These are phyloP conservation scores for Pythium phragmiticola DNA, from an alignment of 352 stramenopile species.

Conservation along the genomic window DNA sequence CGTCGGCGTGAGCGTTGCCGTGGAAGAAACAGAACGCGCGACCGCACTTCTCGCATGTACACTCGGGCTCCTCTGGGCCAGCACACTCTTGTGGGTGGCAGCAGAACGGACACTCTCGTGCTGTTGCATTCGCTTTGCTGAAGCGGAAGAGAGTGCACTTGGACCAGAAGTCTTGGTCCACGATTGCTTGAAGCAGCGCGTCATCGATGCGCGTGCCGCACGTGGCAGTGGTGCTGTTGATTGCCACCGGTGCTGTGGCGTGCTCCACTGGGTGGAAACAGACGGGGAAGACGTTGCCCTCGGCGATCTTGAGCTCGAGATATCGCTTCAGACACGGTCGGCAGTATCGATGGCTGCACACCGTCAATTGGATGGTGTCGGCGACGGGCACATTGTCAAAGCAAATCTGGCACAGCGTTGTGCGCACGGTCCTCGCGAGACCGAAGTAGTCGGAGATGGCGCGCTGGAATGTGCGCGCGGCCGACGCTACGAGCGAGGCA, in stretches of 20 bases:
- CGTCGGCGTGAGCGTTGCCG: too few relatives aligned
- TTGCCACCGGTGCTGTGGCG: background rate
- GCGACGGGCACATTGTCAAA: background rate
- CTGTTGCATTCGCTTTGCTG: constrained; percentile 9
- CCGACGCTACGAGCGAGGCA: too few relatives aligned
- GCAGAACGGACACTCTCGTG: constrained; percentile 23
- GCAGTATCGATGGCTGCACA: background rate
- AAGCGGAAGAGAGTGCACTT: constrained; percentile 19
- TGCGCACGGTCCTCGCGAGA: background rate
- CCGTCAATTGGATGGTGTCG: background rate
- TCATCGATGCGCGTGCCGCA: constrained; percentile 5
- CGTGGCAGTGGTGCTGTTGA: background rate
- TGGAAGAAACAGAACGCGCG: constrained; percentile 19
- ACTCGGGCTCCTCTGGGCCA: background rate
- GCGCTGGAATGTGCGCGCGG: too few relatives aligned
- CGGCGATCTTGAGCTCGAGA: constrained; percentile 65
- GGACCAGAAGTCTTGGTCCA: background rate
- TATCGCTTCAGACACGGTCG: constrained; percentile 53
- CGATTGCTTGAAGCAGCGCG: constrained; percentile 5
- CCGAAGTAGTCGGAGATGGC: too few relatives aligned
- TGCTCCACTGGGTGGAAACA: constrained; percentile 43
- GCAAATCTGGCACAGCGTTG: background rate
- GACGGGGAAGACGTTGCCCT: constrained; percentile 65
- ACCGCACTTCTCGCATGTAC: constrained; percentile 4
- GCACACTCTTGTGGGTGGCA: constrained; percentile 7